Evolutionary conservation across 1,284 basidiomycete species (phyloP), one percentile per base, ranked within the genome.

Genomic region (Trichosporon ovoides): DNA sequence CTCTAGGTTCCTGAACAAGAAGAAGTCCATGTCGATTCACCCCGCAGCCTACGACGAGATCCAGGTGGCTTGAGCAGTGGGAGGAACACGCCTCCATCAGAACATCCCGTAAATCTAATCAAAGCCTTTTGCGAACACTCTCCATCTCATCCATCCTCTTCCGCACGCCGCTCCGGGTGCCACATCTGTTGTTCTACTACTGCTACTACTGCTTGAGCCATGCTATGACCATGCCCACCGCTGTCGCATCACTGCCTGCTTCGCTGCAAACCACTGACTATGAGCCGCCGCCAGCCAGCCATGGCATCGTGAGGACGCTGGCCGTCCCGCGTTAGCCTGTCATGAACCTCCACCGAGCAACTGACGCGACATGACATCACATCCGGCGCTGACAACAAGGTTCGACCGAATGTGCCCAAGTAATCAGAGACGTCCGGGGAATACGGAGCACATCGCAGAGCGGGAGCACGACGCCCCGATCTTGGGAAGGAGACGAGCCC

Each of bases 291-390:
- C 9, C n/a, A n/a, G n/a, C n/a, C n/a, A n/a, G n/a, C n/a, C 28
- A 9, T 31, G 28, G 37, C 18, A 38, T 18, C 37, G 22, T 24
- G 6, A 2, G n/a, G 6, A 28, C 22, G 43, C 10, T 22, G 16
- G 28, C n/a, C 43, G 43, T 48, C 37, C 18, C 43, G 43, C 24
- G 43, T 31, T 22, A 24, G 24, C 43, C n/a, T 22, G 28, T 24
- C 19, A 19, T 19, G 18, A 31, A 9, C 28, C 28, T 31, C 28
- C 28, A 31, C 28, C 28, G 28, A 31, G 28, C 28, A 31, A 31
- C 28, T 31, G 28, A n/a, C 22, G 14, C 40, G 43, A 48, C n/a
- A 48, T 48, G 43, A 48, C 43, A 48, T 48, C 43, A 48, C 43
- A 24, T 2, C 38, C 14, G 43, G 24, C 43, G 24, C 43, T 37